These are phyloP conservation scores for Maudiozyma humilis DNA, from an alignment of 1,139 yeast species.

Conservation along the genomic window DNA sequence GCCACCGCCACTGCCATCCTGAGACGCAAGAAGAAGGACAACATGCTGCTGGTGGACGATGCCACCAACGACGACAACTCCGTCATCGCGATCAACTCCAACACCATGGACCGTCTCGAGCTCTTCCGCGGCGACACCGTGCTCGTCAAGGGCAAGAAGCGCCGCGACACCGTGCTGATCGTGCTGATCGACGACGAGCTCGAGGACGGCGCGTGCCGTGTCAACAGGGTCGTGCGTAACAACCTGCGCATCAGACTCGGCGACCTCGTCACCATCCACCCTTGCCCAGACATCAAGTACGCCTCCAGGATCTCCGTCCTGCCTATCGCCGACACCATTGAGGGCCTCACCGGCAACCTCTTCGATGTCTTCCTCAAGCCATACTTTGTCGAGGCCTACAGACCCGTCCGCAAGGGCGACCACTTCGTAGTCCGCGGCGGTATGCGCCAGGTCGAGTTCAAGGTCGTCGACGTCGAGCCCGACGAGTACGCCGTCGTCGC, in stretches of 20 bases:
- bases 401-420: constrained; percentile 98
- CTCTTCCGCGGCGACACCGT: constrained; percentile 98
- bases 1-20: constrained; percentile 94
- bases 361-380: constrained; percentile 96
- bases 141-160: constrained; percentile 92
- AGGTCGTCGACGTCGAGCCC: constrained; percentile 97
- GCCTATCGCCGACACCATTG: constrained; percentile 97
- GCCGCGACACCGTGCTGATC: constrained; percentile 95
- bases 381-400: constrained; percentile 95
- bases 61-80: constrained; percentile 97
- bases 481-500: constrained; percentile 96
- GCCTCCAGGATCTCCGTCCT: constrained; percentile 88
- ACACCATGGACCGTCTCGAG: constrained; percentile 91
- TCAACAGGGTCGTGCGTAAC: constrained; percentile 93
- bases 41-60: constrained; percentile 84
- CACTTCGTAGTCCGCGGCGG: constrained; percentile 96
- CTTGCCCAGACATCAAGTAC: constrained; percentile 96
- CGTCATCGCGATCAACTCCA: constrained; percentile 86
- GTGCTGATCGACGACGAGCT: constrained; percentile 95
- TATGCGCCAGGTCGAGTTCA: constrained; percentile 98
- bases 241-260: constrained; percentile 91
- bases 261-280: constrained; percentile 81
- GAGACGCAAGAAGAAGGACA: constrained; percentile 96
- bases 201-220: constrained; percentile 90
- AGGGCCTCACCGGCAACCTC: constrained; percentile 95